A percentile compares a stretch with the other conserved stretches of the same genome.
phyloP scores from a whole-genome alignment of 345 rosid species.

The Kandelia obovata region DNA sequence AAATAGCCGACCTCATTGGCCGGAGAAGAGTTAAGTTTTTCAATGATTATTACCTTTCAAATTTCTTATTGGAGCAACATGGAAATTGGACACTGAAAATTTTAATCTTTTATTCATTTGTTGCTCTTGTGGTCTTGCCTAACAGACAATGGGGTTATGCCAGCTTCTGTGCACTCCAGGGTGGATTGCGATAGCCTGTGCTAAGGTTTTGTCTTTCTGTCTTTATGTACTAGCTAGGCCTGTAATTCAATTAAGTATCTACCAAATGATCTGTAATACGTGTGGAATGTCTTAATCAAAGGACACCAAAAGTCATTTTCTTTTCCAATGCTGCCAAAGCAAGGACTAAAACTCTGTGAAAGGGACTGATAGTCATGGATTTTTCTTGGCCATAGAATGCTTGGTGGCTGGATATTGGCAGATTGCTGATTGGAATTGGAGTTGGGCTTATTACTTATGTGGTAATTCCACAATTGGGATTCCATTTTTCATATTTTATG shows the following conservation, averaged over 20 bases:
- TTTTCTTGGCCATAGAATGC: constrained; percentile 24
- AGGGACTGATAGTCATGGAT: too few species aligned
- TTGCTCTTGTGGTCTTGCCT: neutral
- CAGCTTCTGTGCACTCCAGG: constrained; percentile 39
- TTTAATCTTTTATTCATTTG: neutral
- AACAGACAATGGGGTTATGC: constrained; percentile 42
- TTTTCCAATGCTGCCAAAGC: too few species aligned
- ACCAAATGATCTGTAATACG: too few species aligned
- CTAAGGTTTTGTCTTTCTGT: constrained; percentile 31
- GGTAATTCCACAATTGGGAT: constrained; percentile 21
- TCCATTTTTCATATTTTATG: neutral
- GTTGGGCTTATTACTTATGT: constrained; percentile 36
- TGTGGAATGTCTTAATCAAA: too few species aligned
- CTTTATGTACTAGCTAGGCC: neutral
- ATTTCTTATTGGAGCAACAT: too few species aligned
- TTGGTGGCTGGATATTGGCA: constrained; percentile 35
- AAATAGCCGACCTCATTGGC: constrained; percentile 28
- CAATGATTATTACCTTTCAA: too few species aligned
- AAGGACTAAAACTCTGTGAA: too few species aligned
- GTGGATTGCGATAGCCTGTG: constrained; percentile 47
- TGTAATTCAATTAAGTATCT: too few species aligned
- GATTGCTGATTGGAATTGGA: constrained; percentile 39
- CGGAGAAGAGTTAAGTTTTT: constrained; percentile 30
- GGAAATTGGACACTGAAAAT: neutral
- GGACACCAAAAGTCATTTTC: too few species aligned